Evolutionary conservation across 805 yeast genomes (phyloP), one percentile per base, ranked within the genome.

Genomic region (Ogataea paraovalis): DNA sequence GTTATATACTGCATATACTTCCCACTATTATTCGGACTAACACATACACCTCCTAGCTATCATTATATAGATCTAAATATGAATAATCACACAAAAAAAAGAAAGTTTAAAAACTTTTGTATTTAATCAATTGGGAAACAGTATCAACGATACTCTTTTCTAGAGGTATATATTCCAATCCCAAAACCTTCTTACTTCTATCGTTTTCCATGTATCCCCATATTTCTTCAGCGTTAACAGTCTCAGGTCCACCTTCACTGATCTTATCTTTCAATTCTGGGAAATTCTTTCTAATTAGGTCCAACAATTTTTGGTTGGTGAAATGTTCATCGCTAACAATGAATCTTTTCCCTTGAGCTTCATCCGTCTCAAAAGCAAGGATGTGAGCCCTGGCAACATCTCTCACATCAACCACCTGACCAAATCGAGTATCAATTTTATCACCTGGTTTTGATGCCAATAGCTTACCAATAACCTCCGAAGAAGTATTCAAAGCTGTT

Each of bases 361-460:
- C 37, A 12, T 48, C 43, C n/a, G 44, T 46, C 34, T 50, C 51
- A 30, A 55, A 41, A 4, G 53, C 49, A 23, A 55, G 52, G 18
- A 79, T 52, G 59, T 82, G 86, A 9, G 82, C 80, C 47, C 57
- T 58, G 10, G 76, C 70, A 49, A 75, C 64, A 47, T 70, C 73
- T 49, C 75, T 53, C 4, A 69, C 74, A 45, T 70, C 74, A 16
- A 69, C 59, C 14, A 4, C 14, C 4, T 6, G 25, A 20, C 20
- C 27, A 13, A 20, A 30, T 4, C 4, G 14, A 63, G 42, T 8
- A 13, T 14, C 16, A 14, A 37, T 7, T 10, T 20, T n/a, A 20
- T n/a, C 27, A 20, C 39, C 22, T 18, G 54, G 52, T 4, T 21
- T 23, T 9, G 39, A 37, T 37, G 49, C 41, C 45, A 61, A 64